Percentiles rank a stretch among this genome's conserved stretches.
phyloP scores from a whole-genome alignment of 2,329 filamentous ascomycete species.

The Neurospora crassa region DNA sequence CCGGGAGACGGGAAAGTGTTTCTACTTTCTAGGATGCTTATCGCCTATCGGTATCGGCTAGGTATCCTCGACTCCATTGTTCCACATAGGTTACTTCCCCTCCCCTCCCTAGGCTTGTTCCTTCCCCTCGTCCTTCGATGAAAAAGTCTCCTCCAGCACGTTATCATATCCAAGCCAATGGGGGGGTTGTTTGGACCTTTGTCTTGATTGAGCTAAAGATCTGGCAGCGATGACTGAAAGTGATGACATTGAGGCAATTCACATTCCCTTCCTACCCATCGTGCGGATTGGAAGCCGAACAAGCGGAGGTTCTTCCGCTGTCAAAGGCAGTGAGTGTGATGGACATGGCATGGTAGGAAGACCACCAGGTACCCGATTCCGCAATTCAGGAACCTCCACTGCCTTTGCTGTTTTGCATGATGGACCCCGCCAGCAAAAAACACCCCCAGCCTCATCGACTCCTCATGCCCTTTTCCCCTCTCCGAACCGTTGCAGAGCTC shows the following conservation, averaged over 20 bases:
- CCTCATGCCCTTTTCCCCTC: background rate
- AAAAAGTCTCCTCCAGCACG: background rate
- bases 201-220: background rate
- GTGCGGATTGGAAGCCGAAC: background rate
- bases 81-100: background rate
- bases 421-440: background rate
- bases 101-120: background rate
- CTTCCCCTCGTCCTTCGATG: background rate
- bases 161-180: background rate
- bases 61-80: background rate
- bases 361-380: background rate
- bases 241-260: background rate
- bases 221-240: background rate
- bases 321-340: background rate
- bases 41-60: background rate
- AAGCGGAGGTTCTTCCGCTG: background rate
- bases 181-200: background rate
- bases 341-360: background rate
- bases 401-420: background rate
- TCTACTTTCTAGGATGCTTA: background rate
- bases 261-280: background rate
- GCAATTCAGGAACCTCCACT: background rate
- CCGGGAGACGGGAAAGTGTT: background rate
- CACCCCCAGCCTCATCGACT: background rate
- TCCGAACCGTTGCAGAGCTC: background rate